phyloP scores from a whole-genome alignment of 805 yeast species.

The Huiozyma sinensis region DNA sequence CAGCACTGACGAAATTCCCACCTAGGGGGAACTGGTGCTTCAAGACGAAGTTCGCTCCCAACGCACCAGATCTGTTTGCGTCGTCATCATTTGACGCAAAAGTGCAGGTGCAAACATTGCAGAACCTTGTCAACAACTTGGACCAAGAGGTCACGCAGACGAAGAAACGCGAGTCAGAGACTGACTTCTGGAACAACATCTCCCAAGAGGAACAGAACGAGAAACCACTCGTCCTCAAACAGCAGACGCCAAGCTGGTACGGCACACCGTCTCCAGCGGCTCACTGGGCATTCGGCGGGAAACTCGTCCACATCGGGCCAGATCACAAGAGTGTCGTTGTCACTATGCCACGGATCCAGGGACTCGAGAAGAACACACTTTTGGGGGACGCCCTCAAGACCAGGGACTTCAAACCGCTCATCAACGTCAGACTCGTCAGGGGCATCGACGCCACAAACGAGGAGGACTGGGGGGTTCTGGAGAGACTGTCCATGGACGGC shows the following conservation, averaged over 20 bases:
- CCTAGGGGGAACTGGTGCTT: conserved; percentile 91
- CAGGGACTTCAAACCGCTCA: conserved; percentile 42
- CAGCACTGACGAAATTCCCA: conserved; percentile 76
- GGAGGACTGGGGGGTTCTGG: conserved; percentile 58
- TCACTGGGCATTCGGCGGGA: conserved; percentile 87
- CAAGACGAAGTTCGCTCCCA: conserved; percentile 78
- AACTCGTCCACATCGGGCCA: conserved; percentile 48
- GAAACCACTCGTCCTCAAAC: conserved; percentile 52
- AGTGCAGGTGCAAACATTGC: conserved; percentile 72
- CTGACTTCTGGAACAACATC: conserved; percentile 78
- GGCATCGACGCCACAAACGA: conserved; percentile 33
- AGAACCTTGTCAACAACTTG: conserved; percentile 38
- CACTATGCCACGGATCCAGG: conserved; percentile 31
- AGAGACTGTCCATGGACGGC: conserved; percentile 41
- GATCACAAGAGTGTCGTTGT: conserved; percentile 32
- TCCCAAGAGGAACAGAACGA: conserved; percentile 59
- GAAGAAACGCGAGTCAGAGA: conserved; percentile 36
- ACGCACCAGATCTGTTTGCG: conserved; percentile 81
- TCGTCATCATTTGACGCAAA: conserved; percentile 82
- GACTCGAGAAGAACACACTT: conserved; percentile 28
- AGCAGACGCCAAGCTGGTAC: conserved; percentile 87
- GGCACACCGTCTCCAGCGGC: conserved; percentile 59
- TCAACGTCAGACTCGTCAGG: conserved; percentile 41
- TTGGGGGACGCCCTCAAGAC: conserved; percentile 49
- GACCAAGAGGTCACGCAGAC: conserved; percentile 24